Base-by-base conservation (phyloP, 805 yeast genomes). In the Metschnikowia kunwiensis region DNA sequence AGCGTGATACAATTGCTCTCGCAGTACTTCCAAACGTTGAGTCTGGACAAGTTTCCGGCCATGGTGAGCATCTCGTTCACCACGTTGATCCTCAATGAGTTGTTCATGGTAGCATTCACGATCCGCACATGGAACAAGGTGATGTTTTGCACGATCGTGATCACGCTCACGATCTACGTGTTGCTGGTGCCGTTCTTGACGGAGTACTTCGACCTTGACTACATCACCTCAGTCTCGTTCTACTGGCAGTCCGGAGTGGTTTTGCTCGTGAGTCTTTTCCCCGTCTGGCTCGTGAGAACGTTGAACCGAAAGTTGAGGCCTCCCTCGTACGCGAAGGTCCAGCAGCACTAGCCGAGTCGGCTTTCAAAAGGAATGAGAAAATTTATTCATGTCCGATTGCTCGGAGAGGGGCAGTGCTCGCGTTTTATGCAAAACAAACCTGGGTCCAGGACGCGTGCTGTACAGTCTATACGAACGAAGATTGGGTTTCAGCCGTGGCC, bases 251-350 rank as follows among this genome's bases (percentile, higher is more conserved):
- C 77, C 5, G 59, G 71, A 2, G 64, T 82, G 7, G 80, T 86
- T 9, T 61, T 89, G 26, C 69, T 77, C 0, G 64, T 86, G 4
- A 82, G 96, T 5, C 67, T 91, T 39, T 60, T 87, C 24, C 98
- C 98, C 0, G 94, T 91, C 1, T 91, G 96, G 96, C 65, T 82
- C 2, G 80, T 81, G 3, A 86, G 86, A 59, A 70, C 84, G 4
- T 65, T 91, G 12, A 79, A 82, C 54, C 74, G 95, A 45, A 78
- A 70, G 43, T 60, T 93, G 38, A 77, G 88, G 49, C 97, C 98
- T 3, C 98, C 98, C 21, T 87, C 86, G 54, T 93, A 93, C 59
- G 97, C 97, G 7, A 93, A 93, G 60, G 97, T 93, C 27, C 97
- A 89, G 58, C 93, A 85, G 43, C 81, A 75, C 37, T 80, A 46